Base-by-base conservation (phyloP, 129 eudicot genomes). In the Erigeron canadensis region DNA sequence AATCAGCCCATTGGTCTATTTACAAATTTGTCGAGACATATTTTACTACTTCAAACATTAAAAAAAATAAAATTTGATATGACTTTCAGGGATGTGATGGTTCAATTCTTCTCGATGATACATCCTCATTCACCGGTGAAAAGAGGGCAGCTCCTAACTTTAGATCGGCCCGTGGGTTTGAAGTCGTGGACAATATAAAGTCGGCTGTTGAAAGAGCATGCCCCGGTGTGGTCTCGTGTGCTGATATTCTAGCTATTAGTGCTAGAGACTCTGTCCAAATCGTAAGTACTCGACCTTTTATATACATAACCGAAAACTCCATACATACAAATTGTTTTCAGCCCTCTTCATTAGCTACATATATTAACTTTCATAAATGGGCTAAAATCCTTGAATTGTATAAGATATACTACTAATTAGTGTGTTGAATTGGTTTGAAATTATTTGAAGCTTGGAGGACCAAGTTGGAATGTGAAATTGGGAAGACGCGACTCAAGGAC, bases 161-260 rank as follows among this genome's bases (percentile, higher is more conserved):
- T 0, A 75, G 84, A 23, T 93, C 98, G 0, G 95, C 78, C 6
- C 79, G 98, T 55, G 98, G 98, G 53, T 93, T 83, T 10, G 86
- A 93, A 16, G 96, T 89, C 28, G 68, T 93, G 8, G 98, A 89
- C 80, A 73, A 80, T 75, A 93, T 93, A 15, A 93, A 93, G 51
- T 80, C 96, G 0, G 96, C 89, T 0, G 88, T 93, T 1, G 98
- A 93, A 73, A 81, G 39, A 61, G 96, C 71, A 23, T 93, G 98
- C 69, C 98, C 98, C 3, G 96, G 95, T 8, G 90, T 89, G 1
- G 95, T 87, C 69, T 93, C 98, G 0, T 93, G 98, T 21, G 98
- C 98, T 37, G 98, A 93, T 75, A 74, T 93, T 38, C 53, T 89
- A 10, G 88, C 98, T n/a, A 67, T 93, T 74, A 80, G 86, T 12